A percentile compares a stretch with the other conserved stretches of the same genome.
phyloP scores from a whole-genome alignment of 108 stramenopile genomes.

The Skeletonema marinoi region DNA sequence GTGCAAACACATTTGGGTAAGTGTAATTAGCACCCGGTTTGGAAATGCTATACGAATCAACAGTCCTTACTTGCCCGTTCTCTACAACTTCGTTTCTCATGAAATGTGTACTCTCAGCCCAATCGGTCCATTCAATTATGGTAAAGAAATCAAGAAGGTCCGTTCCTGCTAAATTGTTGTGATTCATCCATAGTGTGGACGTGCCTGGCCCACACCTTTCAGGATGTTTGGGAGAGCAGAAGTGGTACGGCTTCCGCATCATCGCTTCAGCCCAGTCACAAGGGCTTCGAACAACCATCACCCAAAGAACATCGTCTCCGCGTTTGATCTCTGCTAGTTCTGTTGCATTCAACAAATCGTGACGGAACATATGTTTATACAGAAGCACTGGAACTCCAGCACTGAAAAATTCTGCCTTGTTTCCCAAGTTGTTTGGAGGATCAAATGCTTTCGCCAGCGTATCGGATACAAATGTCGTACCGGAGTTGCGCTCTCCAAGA shows the following conservation, averaged over 20 bases:
- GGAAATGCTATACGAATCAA: conserved; percentile 25
- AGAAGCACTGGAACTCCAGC: conserved; percentile 42
- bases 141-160: conserved; percentile 35
- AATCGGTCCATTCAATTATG: conserved; percentile 38
- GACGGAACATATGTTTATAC: conserved; percentile 54
- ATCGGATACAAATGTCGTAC: conserved; percentile 46
- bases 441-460: conserved; percentile 45
- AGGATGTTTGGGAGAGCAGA: conserved; percentile 40
- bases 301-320: conserved; percentile 46
- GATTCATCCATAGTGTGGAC: conserved; percentile 42
- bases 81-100: conserved; percentile 13
- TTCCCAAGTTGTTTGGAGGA: conserved; percentile 36
- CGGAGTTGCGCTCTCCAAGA: conserved; percentile 43
- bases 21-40: conserved; percentile 43
- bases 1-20: conserved; percentile 39
- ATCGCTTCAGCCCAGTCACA: conserved; percentile 56
- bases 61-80: not conserved
- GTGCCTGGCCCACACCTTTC: conserved; percentile 37
- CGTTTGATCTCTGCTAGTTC: conserved; percentile 37
- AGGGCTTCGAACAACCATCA: conserved; percentile 52
- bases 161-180: conserved; percentile 27
- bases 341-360: conserved; percentile 42
- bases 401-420: conserved; percentile 29
- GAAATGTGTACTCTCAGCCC: conserved; percentile 45
- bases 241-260: conserved; percentile 50